Conservation (phyloP, 495 filamentous ascomycete genomes). For the Clavariopsis aquatica region DNA sequence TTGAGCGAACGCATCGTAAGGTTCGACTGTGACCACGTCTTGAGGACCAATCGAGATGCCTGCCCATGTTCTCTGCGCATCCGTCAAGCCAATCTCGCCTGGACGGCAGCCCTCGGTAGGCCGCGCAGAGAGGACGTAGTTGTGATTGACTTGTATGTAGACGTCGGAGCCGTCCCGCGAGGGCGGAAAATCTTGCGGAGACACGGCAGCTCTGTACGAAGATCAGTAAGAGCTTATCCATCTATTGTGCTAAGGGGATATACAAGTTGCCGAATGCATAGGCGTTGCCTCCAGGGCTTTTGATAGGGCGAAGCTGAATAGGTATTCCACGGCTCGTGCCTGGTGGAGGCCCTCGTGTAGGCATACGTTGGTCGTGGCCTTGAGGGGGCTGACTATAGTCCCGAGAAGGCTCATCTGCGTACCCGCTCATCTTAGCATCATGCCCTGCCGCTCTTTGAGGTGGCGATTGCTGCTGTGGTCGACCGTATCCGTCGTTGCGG, state of each 20-base stretch:
- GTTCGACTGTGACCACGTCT: conserved; percentile 73
- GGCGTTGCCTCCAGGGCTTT: conserved; percentile 57
- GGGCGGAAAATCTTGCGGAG: conserved; percentile 69
- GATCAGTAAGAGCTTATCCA: background rate
- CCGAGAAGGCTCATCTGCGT: conserved; percentile 45
- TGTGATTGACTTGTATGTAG: conserved; percentile 67
- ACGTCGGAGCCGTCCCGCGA: conserved; percentile 62
- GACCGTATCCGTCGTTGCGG: conserved; percentile 48
- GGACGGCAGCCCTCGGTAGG: conserved; percentile 68
- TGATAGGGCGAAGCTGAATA: conserved; percentile 59
- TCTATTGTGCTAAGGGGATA: conserved; percentile 47
- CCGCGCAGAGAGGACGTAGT: conserved; percentile 77
- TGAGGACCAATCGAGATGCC: conserved; percentile 63
- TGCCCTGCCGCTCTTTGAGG: conserved; percentile 43
- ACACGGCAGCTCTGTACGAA: conserved; percentile 63
- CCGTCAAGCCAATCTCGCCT: conserved; percentile 80
- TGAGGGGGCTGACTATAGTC: conserved; percentile 38
- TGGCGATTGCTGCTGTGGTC: conserved; percentile 47
- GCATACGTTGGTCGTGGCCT: conserved; percentile 35
- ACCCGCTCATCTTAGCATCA: conserved; percentile 48
- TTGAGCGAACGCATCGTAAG: conserved; percentile 77
- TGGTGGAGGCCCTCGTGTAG: conserved; percentile 26
- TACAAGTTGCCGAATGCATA: conserved; percentile 49
- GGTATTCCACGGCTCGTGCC: conserved; percentile 42
- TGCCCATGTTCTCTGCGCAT: conserved; percentile 82